These are phyloP conservation scores for Pogostemon cablin DNA, from an alignment of 257 asterid species.

Conservation along the genomic window DNA sequence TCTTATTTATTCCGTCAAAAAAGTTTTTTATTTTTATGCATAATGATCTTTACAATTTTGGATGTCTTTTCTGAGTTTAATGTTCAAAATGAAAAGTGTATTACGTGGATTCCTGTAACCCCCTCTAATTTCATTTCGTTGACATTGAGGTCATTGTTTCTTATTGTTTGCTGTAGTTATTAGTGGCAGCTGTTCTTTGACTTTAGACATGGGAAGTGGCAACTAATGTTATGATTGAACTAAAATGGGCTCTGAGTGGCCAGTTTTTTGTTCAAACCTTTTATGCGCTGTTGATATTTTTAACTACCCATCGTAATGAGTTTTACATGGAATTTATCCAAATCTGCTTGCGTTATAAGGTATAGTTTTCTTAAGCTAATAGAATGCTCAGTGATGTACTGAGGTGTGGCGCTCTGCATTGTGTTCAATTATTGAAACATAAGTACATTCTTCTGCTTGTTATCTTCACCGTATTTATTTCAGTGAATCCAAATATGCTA, in stretches of 20 bases:
- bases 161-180: slow-evolving; percentile 3
- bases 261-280: not conserved
- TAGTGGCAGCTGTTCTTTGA: not conserved
- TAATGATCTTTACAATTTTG: not conserved
- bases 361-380: not conserved
- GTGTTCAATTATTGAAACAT: slow-evolving; percentile 10
- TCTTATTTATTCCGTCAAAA: not conserved
- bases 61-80: not conserved
- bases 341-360: not conserved
- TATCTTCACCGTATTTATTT: not conserved
- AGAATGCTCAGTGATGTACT: slow-evolving; percentile 9
- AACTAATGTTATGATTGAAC: not conserved
- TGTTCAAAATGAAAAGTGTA: not conserved
- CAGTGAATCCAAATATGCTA: not conserved
- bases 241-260: not conserved
- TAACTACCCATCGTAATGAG: not conserved
- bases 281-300: not conserved
- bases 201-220: slow-evolving; percentile 7
- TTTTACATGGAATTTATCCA: not conserved
- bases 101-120: slow-evolving; percentile 2
- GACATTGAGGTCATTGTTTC: slow-evolving; percentile 19
- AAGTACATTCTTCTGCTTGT: not conserved
- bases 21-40: not conserved
- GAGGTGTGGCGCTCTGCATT: not conserved
- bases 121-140: not conserved